These are phyloP conservation scores for Nicotiana tomentosiformis DNA, from an alignment of 257 asterid genomes.

Conservation along the genomic window DNA sequence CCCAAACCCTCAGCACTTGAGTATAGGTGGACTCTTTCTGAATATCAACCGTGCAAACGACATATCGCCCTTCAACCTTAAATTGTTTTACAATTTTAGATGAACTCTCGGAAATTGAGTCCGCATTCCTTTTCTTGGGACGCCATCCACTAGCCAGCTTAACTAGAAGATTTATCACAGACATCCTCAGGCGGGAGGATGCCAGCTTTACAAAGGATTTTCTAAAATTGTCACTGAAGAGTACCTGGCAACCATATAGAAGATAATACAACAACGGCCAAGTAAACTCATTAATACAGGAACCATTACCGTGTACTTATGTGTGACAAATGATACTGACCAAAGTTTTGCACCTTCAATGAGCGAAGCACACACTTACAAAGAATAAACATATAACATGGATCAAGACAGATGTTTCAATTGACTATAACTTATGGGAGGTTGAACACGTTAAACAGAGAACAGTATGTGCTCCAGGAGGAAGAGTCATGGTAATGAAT, in stretches of 20 bases:
- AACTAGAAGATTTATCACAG: constrained; percentile 30
- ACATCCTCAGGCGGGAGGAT: constrained; percentile 27
- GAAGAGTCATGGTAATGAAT: neutral
- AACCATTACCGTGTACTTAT: neutral
- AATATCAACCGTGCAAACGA: constrained; percentile 51
- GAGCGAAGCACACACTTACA: neutral
- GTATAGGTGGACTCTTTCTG: constrained; percentile 29
- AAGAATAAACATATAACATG: neutral
- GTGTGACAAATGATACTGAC: neutral
- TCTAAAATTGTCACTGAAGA: constrained; percentile 49
- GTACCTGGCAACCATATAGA: constrained; percentile 30
- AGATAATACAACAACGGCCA: neutral
- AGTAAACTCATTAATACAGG: neutral
- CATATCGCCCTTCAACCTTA: constrained; percentile 37
- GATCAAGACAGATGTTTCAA: neutral
- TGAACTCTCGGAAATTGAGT: constrained; percentile 39
- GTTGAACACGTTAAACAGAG: neutral
- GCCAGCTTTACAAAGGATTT: constrained; percentile 40
- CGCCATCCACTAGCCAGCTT: constrained; percentile 72
- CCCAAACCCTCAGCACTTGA: constrained; percentile 67
- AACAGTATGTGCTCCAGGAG: neutral
- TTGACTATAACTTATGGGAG: neutral
- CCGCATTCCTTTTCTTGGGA: constrained; percentile 46
- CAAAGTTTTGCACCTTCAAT: neutral
- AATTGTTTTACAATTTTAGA: constrained; percentile 39